A percentile compares a stretch with the other conserved stretches of the same genome.
These are phyloP conservation scores for Neonectria magnoliae DNA, from an alignment of 2,329 filamentous ascomycete species.

Conservation along the genomic window DNA sequence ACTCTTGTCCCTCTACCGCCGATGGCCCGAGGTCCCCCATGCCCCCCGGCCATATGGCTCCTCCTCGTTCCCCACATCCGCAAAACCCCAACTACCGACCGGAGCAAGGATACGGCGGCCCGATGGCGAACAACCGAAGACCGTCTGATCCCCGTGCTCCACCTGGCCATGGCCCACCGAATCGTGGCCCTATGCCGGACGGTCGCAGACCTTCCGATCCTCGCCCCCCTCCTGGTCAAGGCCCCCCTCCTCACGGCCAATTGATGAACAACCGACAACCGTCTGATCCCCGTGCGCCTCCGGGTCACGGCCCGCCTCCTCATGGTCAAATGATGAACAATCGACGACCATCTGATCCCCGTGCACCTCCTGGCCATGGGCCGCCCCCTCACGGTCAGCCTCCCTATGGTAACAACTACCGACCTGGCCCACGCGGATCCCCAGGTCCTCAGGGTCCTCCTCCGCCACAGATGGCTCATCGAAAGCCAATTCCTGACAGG, in stretches of 20 bases:
- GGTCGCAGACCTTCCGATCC: constrained; percentile 28
- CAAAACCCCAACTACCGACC: constrained; percentile 43
- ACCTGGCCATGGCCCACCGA: constrained; percentile 24
- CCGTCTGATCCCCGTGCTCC: constrained; percentile 27
- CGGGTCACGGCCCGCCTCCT: constrained; percentile 35
- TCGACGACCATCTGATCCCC: constrained; percentile 8
- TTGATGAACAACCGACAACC: constrained; percentile 27
- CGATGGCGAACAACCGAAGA: constrained; percentile 33
- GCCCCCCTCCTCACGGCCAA: constrained; percentile 30
- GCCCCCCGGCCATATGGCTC: constrained; percentile 41
- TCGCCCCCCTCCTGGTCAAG: constrained; percentile 29
- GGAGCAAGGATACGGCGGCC: constrained; percentile 38
- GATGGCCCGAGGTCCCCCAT: constrained; percentile 46
- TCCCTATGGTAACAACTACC: constrained; percentile 30
- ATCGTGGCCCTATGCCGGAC: constrained; percentile 32
- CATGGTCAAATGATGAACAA: constrained; percentile 20
- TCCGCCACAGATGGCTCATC: constrained; percentile 38
- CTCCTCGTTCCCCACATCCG: constrained; percentile 42
- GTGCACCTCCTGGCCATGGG: constrained; percentile 19
- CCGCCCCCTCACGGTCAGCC: constrained; percentile 32
- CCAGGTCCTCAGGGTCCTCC: constrained; percentile 30
- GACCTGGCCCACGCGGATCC: constrained; percentile 38
- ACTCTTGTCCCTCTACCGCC: constrained; percentile 46
- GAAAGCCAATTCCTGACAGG: constrained; percentile 45
- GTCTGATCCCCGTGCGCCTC: constrained; percentile 26